Evolutionary conservation across 331 rosid genomes (phyloP).

Genomic region (Malus hybrid): DNA sequence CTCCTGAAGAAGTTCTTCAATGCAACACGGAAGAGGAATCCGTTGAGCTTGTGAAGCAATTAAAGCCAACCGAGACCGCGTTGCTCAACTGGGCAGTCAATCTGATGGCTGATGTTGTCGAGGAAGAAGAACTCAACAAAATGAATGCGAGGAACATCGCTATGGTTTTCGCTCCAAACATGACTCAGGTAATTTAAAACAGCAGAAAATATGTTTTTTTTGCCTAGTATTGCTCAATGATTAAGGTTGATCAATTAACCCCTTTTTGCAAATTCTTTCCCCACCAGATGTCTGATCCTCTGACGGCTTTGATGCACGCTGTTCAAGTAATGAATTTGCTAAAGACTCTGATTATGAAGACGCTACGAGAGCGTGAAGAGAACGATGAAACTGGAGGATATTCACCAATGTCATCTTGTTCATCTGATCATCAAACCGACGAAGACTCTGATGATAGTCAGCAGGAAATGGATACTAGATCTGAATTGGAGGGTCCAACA

Average conservation of each 20-base stretch:
- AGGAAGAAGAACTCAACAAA: slow-evolving; percentile 78
- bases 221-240: not conserved
- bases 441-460: slow-evolving; percentile 61
- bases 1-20: slow-evolving; percentile 87
- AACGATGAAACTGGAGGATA: slow-evolving; percentile 40
- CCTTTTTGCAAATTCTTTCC: not conserved
- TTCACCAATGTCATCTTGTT: slow-evolving; percentile 66
- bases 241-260: not conserved
- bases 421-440: slow-evolving; percentile 49
- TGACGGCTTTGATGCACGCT: slow-evolving; percentile 97
- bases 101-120: slow-evolving; percentile 96
- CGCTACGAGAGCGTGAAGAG: slow-evolving; percentile 72
- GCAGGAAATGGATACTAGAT: slow-evolving; percentile 62
- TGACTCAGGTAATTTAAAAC: slow-evolving; percentile 63
- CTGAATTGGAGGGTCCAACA: slow-evolving; percentile 41
- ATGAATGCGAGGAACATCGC: slow-evolving; percentile 96
- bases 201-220: not conserved
- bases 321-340: slow-evolving; percentile 99
- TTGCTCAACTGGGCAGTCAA: slow-evolving; percentile 86
- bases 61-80: slow-evolving; percentile 70
- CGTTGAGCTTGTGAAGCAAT: slow-evolving; percentile 69
- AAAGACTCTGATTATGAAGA: slow-evolving; percentile 74
- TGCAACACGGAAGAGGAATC: slow-evolving; percentile 85
- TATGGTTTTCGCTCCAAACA: slow-evolving; percentile 97
- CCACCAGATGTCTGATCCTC: slow-evolving; percentile 94